Base-by-base conservation (phyloP, 164 flowering plant genomes). In the Amborella trichopoda region DNA sequence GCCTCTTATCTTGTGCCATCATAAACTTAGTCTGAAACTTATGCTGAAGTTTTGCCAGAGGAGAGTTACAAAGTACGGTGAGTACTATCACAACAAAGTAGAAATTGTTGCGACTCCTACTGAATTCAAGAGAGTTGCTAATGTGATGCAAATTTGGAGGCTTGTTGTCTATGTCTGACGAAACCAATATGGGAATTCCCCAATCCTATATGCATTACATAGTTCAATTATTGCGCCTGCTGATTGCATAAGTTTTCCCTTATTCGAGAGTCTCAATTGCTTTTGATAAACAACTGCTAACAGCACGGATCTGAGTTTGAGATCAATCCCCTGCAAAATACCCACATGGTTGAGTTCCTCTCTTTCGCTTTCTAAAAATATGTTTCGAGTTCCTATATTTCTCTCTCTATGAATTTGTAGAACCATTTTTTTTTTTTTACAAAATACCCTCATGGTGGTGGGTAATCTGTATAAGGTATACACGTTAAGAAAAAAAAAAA, bases 181-280 rank as follows among this genome's bases (percentile, higher is more conserved):
- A 52, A 71, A 63, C 73, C 73, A 71, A 24, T 24, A 71, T 5
- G 73, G 73, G 40, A 68, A 65, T 41, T 71, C 73, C 13, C 76
- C 73, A 3, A 71, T 71, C 23, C 68, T 65, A 9, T 62, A 65
- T 26, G 74, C 70, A 56, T 69, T 70, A 56, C 70, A 46, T 69
- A 69, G 36, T 62, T 69, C 60, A n/a, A 60, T 69, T 30, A 69
- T 66, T 46, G 66, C 71, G 5, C 74, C 68, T 3, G 66, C 45
- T 2, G 70, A 69, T 49, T 69, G 71, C n/a, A 28, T 37, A 45
- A 56, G 25, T 50, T 49, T 53, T 13, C 53, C 56, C 25, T 56
- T 44, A 55, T 52, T 65, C 2, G 67, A 65, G 9, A 69, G 46
- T 27, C 62, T 51, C 32, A 69, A 32, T 32, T 66, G 74, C 57